A percentile compares a stretch with the other conserved stretches of the same genome.
These are phyloP conservation scores for Fusarium lyarnte DNA, from an alignment of 2,329 filamentous ascomycete genomes.

Conservation along the genomic window DNA sequence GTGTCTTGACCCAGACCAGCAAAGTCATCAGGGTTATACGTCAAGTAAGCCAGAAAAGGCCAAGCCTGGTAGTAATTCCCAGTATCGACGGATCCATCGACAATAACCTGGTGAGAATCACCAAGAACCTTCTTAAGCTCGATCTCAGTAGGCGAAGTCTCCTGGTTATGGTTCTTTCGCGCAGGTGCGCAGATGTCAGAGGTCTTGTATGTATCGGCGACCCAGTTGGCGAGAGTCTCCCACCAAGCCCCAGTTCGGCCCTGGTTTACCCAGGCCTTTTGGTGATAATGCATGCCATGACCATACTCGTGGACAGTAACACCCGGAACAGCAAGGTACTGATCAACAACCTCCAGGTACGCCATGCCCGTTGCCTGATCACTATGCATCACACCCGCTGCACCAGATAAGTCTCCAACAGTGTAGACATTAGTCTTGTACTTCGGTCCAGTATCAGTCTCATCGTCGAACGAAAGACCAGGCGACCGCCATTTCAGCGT, in stretches of 20 bases:
- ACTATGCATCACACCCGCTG: constrained; percentile 55
- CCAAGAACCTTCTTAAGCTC: constrained; percentile 57
- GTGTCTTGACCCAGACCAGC: constrained; percentile 53
- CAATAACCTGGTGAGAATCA: constrained; percentile 58
- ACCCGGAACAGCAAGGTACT: constrained; percentile 50
- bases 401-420: constrained; percentile 48
- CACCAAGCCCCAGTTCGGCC: constrained; percentile 59
- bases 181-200: constrained; percentile 54
- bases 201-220: constrained; percentile 59
- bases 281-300: constrained; percentile 58
- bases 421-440: constrained; percentile 60
- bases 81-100: constrained; percentile 53
- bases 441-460: constrained; percentile 50
- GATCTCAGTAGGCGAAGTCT: constrained; percentile 51
- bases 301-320: constrained; percentile 62
- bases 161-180: constrained; percentile 49
- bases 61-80: constrained; percentile 64
- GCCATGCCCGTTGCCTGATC: constrained; percentile 52
- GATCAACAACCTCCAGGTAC: constrained; percentile 55
- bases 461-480: constrained; percentile 49
- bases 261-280: constrained; percentile 56
- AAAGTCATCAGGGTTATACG: constrained; percentile 58
- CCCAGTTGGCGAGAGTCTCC: constrained; percentile 61
- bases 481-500: constrained; percentile 52
- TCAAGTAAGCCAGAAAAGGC: constrained; percentile 60